These are phyloP conservation scores for Mycena latifolia DNA, from an alignment of 768 basidiomycete genomes.

Conservation along the genomic window DNA sequence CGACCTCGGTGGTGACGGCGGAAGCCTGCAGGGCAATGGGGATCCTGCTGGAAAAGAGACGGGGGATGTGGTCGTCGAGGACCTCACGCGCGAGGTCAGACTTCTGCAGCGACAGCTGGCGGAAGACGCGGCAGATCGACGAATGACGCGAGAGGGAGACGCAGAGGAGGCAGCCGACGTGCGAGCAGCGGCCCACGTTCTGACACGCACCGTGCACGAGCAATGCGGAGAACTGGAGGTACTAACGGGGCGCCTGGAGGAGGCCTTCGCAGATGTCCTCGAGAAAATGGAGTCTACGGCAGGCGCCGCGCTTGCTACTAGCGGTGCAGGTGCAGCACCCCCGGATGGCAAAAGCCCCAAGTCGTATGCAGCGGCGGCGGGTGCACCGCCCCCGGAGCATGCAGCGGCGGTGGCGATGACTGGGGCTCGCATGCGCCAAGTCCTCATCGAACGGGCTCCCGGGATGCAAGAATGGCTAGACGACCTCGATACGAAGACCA, in stretches of 20 bases:
- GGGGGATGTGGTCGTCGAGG: neutral
- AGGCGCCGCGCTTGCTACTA: too few relatives aligned
- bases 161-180: too few relatives aligned
- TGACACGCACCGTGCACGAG: neutral
- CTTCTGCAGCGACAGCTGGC: neutral
- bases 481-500: constrained; percentile 1
- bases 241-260: constrained; percentile 6
- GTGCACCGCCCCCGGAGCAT: neutral
- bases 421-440: constrained; percentile 1
- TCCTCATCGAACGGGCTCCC: neutral
- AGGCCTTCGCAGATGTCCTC: neutral
- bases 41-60: neutral
- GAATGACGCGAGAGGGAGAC: too few relatives aligned
- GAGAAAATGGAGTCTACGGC: too few relatives aligned
- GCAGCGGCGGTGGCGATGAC: constrained; percentile 4
- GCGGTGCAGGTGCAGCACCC: neutral
- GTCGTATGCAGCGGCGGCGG: neutral
- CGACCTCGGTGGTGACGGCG: neutral
- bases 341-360: too few relatives aligned
- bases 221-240: neutral
- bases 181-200: neutral
- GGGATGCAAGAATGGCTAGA: neutral
- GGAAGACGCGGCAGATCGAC: neutral
- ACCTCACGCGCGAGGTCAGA: too few relatives aligned
- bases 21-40: constrained; percentile 2